These are phyloP conservation scores for Sporothrix euskadiensis DNA, from an alignment of 2,329 filamentous ascomycete genomes.

Conservation along the genomic window DNA sequence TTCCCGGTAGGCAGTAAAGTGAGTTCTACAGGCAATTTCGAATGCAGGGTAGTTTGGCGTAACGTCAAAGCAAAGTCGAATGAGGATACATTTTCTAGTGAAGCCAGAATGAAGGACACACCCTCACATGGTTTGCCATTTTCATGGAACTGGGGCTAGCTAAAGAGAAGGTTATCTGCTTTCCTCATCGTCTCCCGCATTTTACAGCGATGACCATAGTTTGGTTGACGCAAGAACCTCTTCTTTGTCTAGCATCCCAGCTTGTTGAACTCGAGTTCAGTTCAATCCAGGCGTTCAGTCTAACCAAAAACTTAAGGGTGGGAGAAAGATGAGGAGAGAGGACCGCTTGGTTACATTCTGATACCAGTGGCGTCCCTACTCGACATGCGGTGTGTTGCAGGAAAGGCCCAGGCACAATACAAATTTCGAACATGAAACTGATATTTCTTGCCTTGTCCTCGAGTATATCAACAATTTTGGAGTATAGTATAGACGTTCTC, in stretches of 20 bases:
- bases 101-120: neutral
- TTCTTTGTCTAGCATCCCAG: neutral
- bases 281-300: neutral
- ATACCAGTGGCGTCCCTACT: neutral
- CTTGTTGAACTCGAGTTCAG: neutral
- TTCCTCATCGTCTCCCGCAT: neutral
- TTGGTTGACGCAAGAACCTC: neutral
- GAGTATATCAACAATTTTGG: neutral
- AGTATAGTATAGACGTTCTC: too few species aligned
- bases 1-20: neutral
- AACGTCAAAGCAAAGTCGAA: too few species aligned
- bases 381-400: neutral
- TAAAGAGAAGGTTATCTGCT: neutral
- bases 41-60: neutral
- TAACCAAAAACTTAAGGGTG: neutral
- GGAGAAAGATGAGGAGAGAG: neutral
- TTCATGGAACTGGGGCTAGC: neutral
- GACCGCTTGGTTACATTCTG: conserved; percentile 6
- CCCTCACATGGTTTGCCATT: neutral
- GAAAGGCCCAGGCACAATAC: neutral
- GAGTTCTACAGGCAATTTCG: neutral
- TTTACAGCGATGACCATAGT: neutral
- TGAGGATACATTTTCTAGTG: too few species aligned
- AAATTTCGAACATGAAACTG: neutral
- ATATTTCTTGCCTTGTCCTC: neutral